Evolutionary conservation across 805 yeast species (phyloP).

Genomic region (Metschnikowia rubicola): DNA sequence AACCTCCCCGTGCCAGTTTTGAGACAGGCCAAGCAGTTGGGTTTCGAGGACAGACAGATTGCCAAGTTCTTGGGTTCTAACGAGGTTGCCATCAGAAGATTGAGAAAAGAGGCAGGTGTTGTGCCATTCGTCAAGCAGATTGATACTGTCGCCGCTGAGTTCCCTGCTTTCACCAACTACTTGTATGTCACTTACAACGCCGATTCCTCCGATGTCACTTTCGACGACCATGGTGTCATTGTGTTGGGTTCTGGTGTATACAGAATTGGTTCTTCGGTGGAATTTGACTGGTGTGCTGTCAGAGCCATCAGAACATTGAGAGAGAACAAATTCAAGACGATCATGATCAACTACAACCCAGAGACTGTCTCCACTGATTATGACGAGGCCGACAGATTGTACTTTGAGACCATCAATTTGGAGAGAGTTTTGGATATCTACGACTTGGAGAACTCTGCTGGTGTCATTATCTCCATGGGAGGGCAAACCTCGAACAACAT

Average conservation of each 20-base stretch:
- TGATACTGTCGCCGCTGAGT: conserved; percentile 98
- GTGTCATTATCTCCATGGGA: conserved; percentile 97
- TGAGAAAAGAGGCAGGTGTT: conserved; percentile 82
- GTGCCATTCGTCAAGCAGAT: conserved; percentile 93
- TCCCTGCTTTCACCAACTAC: conserved; percentile 95
- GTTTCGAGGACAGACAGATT: conserved; percentile 94
- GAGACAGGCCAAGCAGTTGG: conserved; percentile 90
- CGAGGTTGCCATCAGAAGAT: conserved; percentile 87
- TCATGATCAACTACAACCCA: conserved; percentile 97
- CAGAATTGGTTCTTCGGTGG: conserved; percentile 98
- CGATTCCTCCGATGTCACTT: conserved; percentile 78
- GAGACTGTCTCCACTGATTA: conserved; percentile 99
- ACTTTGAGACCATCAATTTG: conserved; percentile 90
- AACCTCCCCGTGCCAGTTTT: conserved; percentile 60
- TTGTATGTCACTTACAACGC: conserved; percentile 94
- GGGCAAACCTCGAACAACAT: conserved; percentile 98
- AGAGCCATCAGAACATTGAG: conserved; percentile 93
- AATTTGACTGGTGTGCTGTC: conserved; percentile 99
- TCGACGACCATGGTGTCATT: conserved; percentile 90
- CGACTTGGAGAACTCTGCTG: conserved; percentile 83
- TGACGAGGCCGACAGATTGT: conserved; percentile 95
- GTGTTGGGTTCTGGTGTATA: conserved; percentile 98
- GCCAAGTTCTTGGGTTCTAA: conserved; percentile 85
- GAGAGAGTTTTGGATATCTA: conserved; percentile 95
- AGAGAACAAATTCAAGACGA: conserved; percentile 79